Base-by-base conservation (phyloP, 2,329 filamentous ascomycete genomes). In the Amphichorda felina region DNA sequence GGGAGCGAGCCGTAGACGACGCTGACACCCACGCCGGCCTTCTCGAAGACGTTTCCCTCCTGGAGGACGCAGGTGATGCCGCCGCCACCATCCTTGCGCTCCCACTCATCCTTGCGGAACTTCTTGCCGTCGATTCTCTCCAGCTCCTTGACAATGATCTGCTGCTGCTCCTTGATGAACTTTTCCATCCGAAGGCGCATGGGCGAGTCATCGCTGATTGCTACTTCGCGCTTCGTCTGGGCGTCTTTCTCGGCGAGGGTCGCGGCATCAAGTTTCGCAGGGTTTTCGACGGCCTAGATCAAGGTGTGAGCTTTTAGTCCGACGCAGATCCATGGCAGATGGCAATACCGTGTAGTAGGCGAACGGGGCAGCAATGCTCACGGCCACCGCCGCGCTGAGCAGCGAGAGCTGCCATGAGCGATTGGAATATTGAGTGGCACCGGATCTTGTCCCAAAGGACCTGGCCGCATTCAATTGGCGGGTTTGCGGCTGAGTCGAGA, bases 121-220 rank as follows among this genome's bases (percentile, higher is more conserved):
- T 75, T 72, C 43, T 74, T 76, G 39, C 86, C 88, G 52, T 96
- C 91, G 30, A 96, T 68, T 47, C 77, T 72, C 55, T 93, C 82
- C 16, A 98, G 72, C 38, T 81, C 86, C 38, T 73, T 66, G 19
- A 96, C 82, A 40, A 98, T 98, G 42, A 81, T 74, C 49, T 84
- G 74, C 54, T 98, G 91, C 50, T 96, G 85, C 48, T 87, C 75
- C 57, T 91, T 91, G 59, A 96, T 93, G 55, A 96, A 83, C 50
- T 84, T 77, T 61, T 98, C 91, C 91, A 98, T 96, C 43, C 89
- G 85, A 39, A 98, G 71, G 37, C 91, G 87, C 89, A 98, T 96
- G 2, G 91, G 88, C 11, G 89, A 95, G 48, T 78, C 68, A 38
- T 79, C 71, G 33, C 70, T 80, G 34, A 96, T 71, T 15, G 46